These are phyloP conservation scores for Imleria badia DNA, from an alignment of 768 basidiomycete species.

Conservation along the genomic window DNA sequence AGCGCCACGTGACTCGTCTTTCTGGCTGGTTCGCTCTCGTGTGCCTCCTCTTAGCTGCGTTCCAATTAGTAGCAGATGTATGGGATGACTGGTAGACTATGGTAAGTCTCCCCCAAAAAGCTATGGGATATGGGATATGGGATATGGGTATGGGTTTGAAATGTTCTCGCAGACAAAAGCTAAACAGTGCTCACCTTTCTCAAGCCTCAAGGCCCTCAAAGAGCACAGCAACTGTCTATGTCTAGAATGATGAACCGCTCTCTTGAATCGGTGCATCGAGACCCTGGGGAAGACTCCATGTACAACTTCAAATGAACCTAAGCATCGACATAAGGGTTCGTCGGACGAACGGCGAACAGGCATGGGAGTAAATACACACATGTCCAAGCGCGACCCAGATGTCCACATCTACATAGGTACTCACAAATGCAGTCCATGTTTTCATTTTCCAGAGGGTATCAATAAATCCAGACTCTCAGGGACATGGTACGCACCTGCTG, in stretches of 20 bases:
- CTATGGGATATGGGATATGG: too few relatives aligned
- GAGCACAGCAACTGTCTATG: constrained; percentile 90
- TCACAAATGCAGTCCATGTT: constrained; percentile 87
- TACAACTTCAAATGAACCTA: constrained; percentile 72
- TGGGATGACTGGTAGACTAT: too few relatives aligned
- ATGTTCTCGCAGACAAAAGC: constrained; percentile 27
- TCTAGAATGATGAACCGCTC: constrained; percentile 82
- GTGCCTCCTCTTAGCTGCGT: too few relatives aligned
- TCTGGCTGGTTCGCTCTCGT: too few relatives aligned
- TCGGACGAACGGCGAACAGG: background rate
- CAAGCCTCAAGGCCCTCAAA: constrained; percentile 77
- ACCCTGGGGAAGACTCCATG: constrained; percentile 63
- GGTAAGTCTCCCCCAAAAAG: too few relatives aligned
- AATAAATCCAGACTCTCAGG: constrained; percentile 76
- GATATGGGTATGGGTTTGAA: too few relatives aligned
- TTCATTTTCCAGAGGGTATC: constrained; percentile 74
- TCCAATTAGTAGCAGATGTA: too few relatives aligned
- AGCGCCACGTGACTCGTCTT: too few relatives aligned
- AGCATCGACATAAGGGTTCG: background rate
- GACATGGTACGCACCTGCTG: too few relatives aligned
- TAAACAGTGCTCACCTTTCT: constrained; percentile 51
- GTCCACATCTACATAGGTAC: constrained; percentile 69
- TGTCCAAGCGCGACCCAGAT: constrained; percentile 89
- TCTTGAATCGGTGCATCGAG: constrained; percentile 75
- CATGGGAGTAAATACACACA: constrained; percentile 27